Conservation (phyloP, 352 stramenopile genomes). For the Phytophthora kernoviae region DNA sequence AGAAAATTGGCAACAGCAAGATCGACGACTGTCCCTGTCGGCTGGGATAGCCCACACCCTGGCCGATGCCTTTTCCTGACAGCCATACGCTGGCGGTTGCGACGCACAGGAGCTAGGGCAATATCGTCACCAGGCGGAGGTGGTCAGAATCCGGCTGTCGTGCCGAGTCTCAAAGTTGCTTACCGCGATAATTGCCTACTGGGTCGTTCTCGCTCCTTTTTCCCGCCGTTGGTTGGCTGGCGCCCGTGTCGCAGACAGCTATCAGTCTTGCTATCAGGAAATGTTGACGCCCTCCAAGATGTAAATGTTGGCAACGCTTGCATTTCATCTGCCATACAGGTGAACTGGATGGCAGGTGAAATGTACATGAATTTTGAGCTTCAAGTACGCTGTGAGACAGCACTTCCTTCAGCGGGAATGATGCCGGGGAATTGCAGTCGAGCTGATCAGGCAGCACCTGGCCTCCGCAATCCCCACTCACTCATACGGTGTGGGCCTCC, state of each 20-base stretch:
- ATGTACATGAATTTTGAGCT: no score
- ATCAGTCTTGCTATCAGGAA: background rate
- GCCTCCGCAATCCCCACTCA: no score
- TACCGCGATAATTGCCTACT: background rate
- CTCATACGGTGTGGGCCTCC: no score
- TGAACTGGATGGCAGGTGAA: no score
- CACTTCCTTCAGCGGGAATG: no score
- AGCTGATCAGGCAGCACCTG: no score
- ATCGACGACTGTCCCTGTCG: background rate
- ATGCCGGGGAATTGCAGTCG: no score
- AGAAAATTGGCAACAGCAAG: no score
- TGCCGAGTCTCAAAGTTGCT: no score
- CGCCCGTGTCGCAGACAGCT: background rate
- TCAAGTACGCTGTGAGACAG: no score
- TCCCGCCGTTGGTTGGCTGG: background rate
- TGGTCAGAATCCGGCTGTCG: background rate
- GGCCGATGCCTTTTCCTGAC: background rate
- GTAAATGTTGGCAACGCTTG: background rate
- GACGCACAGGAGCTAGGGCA: background rate
- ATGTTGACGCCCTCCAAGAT: background rate
- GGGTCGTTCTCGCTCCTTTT: background rate
- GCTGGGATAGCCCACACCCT: background rate
- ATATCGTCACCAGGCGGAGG: background rate
- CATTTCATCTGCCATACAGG: no score
- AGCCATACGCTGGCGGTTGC: background rate